These are phyloP conservation scores for Lepiota venenata DNA, from an alignment of 768 basidiomycete species.

Conservation along the genomic window DNA sequence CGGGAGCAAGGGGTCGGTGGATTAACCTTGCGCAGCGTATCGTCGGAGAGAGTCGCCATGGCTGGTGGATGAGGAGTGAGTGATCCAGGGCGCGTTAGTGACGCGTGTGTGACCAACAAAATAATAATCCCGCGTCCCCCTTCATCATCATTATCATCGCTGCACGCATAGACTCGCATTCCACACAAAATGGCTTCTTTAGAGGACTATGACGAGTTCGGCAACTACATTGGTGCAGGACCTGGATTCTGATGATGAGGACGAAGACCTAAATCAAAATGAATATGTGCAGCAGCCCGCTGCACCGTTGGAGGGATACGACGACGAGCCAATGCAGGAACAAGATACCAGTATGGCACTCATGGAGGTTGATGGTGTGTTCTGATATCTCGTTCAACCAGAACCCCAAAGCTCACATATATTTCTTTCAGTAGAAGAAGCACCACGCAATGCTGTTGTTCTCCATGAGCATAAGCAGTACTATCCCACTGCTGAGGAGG, in stretches of 20 bases:
- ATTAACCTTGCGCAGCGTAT: conserved; percentile 75
- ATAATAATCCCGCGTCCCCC: conserved; percentile 7
- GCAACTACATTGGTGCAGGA: conserved; percentile 97
- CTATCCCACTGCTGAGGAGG: conserved; percentile 88
- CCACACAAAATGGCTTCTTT: conserved; percentile 43
- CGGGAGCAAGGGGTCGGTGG: conserved; percentile 17
- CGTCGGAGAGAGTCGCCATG: conserved; percentile 69
- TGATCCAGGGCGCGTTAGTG: conserved; percentile 1
- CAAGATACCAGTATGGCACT: conserved; percentile 53
- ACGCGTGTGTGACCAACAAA: conserved; percentile 9
- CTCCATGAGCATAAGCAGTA: conserved; percentile 99
- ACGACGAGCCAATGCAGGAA: conserved; percentile 60
- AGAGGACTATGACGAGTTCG: conserved; percentile 92
- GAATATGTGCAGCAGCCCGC: conserved; percentile 37
- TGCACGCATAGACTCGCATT: conserved; percentile 9
- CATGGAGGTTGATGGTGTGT: conserved; percentile 84
- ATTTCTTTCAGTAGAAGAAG: conserved; percentile 43
- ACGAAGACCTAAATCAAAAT: conserved; percentile 48
- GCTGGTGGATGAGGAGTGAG: conserved; percentile 13
- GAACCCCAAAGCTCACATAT: not conserved
- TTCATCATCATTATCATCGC: not conserved
- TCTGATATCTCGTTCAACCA: conserved; percentile 9
- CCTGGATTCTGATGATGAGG: conserved; percentile 85
- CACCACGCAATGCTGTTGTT: conserved; percentile 76
- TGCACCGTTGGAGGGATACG: conserved; percentile 79